These are phyloP conservation scores for Colletotrichum tropicicola DNA, from an alignment of 2,329 filamentous ascomycete genomes.

Conservation along the genomic window DNA sequence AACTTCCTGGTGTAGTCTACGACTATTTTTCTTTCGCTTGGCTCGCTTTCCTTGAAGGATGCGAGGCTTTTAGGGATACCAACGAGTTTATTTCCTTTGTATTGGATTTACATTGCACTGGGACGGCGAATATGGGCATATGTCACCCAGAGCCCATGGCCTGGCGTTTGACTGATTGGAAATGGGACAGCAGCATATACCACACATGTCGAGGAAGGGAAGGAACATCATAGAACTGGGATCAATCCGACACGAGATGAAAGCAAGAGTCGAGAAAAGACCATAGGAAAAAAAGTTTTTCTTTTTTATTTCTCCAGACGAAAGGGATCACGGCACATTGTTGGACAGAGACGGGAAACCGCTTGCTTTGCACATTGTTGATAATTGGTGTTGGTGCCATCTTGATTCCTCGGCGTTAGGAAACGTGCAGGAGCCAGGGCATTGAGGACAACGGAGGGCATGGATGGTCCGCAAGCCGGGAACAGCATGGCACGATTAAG, in stretches of 20 bases:
- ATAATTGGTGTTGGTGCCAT: too few relatives aligned
- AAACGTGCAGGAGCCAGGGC: too few relatives aligned
- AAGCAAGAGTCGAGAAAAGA: slow-evolving; percentile 29
- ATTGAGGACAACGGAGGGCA: background rate
- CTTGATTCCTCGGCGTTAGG: too few relatives aligned
- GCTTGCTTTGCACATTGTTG: background rate
- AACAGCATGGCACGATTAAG: slow-evolving; percentile 5
- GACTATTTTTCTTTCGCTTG: slow-evolving; percentile 28
- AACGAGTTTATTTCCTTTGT: background rate
- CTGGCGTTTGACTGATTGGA: slow-evolving; percentile 23
- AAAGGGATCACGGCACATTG: background rate
- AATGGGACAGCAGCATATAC: slow-evolving; percentile 29
- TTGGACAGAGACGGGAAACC: background rate
- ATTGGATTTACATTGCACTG: slow-evolving; percentile 17
- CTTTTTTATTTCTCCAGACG: background rate
- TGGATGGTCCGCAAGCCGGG: background rate
- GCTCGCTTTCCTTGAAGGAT: slow-evolving; percentile 30
- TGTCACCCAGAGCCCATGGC: slow-evolving; percentile 26
- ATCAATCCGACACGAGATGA: slow-evolving; percentile 30
- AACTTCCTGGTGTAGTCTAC: slow-evolving; percentile 30
- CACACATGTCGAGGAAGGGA: slow-evolving; percentile 26
- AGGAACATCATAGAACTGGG: slow-evolving; percentile 29
- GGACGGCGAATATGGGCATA: slow-evolving; percentile 29
- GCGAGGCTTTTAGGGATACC: slow-evolving; percentile 22
- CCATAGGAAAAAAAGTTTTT: slow-evolving; percentile 31